phyloP scores from a whole-genome alignment of 1,284 basidiomycete genomes.

The Bjerkandera adusta region DNA sequence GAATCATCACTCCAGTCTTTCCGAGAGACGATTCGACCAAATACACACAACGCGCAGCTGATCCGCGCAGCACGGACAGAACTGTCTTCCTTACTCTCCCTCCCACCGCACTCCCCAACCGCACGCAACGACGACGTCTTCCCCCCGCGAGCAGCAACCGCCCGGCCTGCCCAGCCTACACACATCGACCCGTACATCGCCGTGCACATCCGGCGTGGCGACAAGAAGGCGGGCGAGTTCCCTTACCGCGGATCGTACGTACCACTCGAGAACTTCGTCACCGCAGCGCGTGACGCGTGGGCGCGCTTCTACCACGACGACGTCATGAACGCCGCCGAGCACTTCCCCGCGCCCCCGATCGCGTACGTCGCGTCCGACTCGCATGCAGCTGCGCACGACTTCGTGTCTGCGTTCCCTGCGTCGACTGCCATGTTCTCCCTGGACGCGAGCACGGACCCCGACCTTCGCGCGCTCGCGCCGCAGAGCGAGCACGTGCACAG shows the following conservation, averaged over 20 bases:
- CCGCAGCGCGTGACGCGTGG: slow-evolving; percentile 43
- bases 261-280: slow-evolving; percentile 46
- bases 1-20: slow-evolving; percentile 46
- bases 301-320: slow-evolving; percentile 33
- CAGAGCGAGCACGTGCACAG: slow-evolving; percentile 52
- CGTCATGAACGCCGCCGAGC: slow-evolving; percentile 13
- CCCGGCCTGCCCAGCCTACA: slow-evolving; percentile 19
- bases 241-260: slow-evolving; percentile 45
- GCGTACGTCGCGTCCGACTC: slow-evolving; percentile 65
- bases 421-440: slow-evolving; percentile 45
- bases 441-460: slow-evolving; percentile 36
- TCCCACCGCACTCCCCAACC: slow-evolving; percentile 15
- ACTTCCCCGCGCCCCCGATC: slow-evolving; percentile 30
- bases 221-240: slow-evolving; percentile 46
- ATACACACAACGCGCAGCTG: slow-evolving; percentile 39
- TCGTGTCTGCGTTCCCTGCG: slow-evolving; percentile 36
- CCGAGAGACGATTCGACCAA: slow-evolving; percentile 51
- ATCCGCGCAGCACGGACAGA: slow-evolving; percentile 51
- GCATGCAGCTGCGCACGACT: slow-evolving; percentile 40
- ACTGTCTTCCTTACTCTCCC: slow-evolving; percentile 34
- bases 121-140: slow-evolving; percentile 10
- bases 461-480: slow-evolving; percentile 49
- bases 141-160: slow-evolving; percentile 9
- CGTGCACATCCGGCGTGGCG: slow-evolving; percentile 61
- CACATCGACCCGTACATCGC: slow-evolving; percentile 41